A percentile compares a stretch with the other conserved stretches of the same genome.
Conservation (phyloP, 2,329 filamentous ascomycete species). For the Penicillium sp. region DNA sequence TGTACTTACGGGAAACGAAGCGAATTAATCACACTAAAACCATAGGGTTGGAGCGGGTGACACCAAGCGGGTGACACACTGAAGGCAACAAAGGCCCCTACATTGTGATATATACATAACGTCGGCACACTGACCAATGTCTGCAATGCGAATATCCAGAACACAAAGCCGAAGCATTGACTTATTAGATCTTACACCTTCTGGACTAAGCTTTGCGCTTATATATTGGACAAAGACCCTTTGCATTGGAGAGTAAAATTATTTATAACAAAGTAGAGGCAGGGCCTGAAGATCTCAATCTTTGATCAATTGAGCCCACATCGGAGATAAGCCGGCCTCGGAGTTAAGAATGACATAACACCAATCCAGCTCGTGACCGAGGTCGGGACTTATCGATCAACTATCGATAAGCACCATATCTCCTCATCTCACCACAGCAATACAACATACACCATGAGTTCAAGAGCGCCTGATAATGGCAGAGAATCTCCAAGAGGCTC, state of each 20-base stretch:
- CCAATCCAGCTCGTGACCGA: not conserved
- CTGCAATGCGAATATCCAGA: too few species aligned
- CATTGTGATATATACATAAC: too few species aligned
- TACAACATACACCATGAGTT: slow-evolving; percentile 31
- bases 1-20: not conserved
- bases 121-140: too few species aligned
- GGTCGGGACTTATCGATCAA: not conserved
- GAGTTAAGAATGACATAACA: slow-evolving; percentile 6
- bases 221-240: not conserved
- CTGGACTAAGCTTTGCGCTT: too few species aligned
- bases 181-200: too few species aligned
- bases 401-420: slow-evolving; percentile 9
- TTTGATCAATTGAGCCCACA: too few species aligned
- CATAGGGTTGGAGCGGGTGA: not conserved
- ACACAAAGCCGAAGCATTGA: too few species aligned
- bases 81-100: too few species aligned
- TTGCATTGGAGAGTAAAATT: not conserved
- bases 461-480: slow-evolving; percentile 9
- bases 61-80: not conserved
- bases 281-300: not conserved
- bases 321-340: not conserved
- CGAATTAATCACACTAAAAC: not conserved
- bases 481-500: slow-evolving; percentile 26
- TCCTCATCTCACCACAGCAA: not conserved
- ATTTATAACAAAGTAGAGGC: too few species aligned